Conservation (phyloP, 1,284 basidiomycete species). For the Takashimella tepidaria region DNA sequence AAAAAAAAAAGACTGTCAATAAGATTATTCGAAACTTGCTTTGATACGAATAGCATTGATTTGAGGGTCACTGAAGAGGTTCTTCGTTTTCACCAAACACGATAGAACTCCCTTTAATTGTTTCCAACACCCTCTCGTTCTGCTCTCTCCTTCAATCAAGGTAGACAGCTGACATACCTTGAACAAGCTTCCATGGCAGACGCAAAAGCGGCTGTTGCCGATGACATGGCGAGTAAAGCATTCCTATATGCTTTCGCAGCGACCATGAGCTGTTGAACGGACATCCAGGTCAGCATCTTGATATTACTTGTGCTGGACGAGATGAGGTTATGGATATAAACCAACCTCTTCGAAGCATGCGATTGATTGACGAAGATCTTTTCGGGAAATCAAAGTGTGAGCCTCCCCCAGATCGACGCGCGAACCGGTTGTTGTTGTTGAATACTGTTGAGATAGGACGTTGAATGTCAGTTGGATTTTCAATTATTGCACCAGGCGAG, state of each 20-base stretch:
- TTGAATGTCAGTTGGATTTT: too few relatives aligned
- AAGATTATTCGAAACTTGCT: neutral
- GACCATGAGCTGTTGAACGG: constrained; percentile 69
- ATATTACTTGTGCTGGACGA: too few relatives aligned
- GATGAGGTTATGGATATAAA: neutral
- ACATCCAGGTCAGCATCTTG: too few relatives aligned
- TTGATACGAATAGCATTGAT: neutral
- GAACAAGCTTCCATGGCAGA: constrained; percentile 78
- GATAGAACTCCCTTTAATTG: too few relatives aligned
- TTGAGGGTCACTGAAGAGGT: too few relatives aligned
- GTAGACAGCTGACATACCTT: constrained; percentile 53
- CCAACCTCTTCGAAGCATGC: constrained; percentile 44
- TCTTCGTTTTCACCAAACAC: neutral
- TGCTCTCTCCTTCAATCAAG: neutral
- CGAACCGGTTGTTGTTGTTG: constrained; percentile 45
- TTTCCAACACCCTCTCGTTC: too few relatives aligned
- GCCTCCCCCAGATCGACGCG: constrained; percentile 39
- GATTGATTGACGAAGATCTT: constrained; percentile 45
- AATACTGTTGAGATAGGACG: too few relatives aligned
- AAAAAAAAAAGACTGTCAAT: neutral
- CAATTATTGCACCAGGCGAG: too few relatives aligned
- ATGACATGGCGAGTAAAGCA: constrained; percentile 75
- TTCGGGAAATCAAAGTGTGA: constrained; percentile 42
- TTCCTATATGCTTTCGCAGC: constrained; percentile 77
- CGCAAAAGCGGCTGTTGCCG: constrained; percentile 79